These are phyloP conservation scores for Aspergillus taichungensis DNA, from an alignment of 495 filamentous ascomycete genomes.

Conservation along the genomic window DNA sequence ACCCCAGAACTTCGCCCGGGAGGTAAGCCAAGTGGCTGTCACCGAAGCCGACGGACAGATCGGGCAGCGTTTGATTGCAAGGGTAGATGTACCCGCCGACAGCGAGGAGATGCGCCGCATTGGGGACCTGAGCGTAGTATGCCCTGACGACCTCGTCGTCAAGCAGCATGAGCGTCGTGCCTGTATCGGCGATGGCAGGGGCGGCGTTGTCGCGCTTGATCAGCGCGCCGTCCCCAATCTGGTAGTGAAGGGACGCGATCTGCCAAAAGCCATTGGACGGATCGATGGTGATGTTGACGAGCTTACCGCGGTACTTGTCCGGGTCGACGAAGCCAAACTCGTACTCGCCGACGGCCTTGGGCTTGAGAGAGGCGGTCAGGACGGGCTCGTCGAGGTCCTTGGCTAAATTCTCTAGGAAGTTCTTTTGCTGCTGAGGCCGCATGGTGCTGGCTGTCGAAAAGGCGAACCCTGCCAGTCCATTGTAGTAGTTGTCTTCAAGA, in stretches of 20 bases:
- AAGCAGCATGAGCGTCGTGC: slow-evolving; percentile 64
- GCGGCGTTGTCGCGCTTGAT: slow-evolving; percentile 21
- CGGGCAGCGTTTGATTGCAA: slow-evolving; percentile 53
- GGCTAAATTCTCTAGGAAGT: slow-evolving; percentile 75
- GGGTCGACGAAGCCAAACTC: slow-evolving; percentile 68
- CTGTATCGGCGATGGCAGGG: slow-evolving; percentile 60
- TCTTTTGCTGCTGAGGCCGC: slow-evolving; percentile 55
- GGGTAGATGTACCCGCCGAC: slow-evolving; percentile 59
- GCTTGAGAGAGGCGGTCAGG: slow-evolving; percentile 62
- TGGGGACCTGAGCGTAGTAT: slow-evolving; percentile 56
- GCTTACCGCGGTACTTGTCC: slow-evolving; percentile 52
- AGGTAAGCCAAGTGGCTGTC: slow-evolving; percentile 49
- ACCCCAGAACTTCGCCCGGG: slow-evolving; percentile 59
- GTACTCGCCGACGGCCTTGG: slow-evolving; percentile 55
- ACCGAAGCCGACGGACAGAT: slow-evolving; percentile 59
- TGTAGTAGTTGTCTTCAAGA: slow-evolving; percentile 47
- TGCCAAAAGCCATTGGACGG: slow-evolving; percentile 65
- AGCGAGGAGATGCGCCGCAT: slow-evolving; percentile 37
- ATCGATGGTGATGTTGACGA: slow-evolving; percentile 59
- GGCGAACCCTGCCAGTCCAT: slow-evolving; percentile 72
- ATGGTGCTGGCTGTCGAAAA: slow-evolving; percentile 71
- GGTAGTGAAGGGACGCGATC: slow-evolving; percentile 50
- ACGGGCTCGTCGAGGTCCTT: slow-evolving; percentile 54
- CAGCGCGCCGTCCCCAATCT: slow-evolving; percentile 38
- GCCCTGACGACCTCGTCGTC: slow-evolving; percentile 47